phyloP scores from a whole-genome alignment of 805 yeast genomes.

The Lipomyces sp. region DNA sequence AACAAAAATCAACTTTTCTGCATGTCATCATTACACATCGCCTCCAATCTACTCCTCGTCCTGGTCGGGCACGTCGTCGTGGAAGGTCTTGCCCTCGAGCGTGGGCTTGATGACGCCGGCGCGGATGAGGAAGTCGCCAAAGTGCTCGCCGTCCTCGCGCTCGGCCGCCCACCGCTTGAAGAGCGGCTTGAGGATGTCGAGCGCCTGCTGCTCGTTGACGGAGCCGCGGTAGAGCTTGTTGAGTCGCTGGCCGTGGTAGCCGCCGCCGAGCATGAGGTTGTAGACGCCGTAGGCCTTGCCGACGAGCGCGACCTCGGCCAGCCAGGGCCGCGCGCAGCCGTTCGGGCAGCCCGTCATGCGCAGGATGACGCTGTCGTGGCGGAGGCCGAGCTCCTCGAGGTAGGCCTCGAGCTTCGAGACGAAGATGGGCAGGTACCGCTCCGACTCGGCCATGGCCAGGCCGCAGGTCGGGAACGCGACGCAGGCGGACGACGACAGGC shows the following conservation, averaged over 20 bases:
- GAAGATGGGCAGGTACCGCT: slow-evolving; percentile 81
- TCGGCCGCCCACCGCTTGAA: slow-evolving; percentile 94
- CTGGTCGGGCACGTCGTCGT: slow-evolving; percentile 86
- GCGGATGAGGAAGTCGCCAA: slow-evolving; percentile 90
- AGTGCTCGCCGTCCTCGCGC: slow-evolving; percentile 86
- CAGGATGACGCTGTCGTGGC: slow-evolving; percentile 93
- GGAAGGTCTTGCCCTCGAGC: slow-evolving; percentile 86
- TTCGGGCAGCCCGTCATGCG: slow-evolving; percentile 99
- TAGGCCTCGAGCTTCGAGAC: slow-evolving; percentile 79
- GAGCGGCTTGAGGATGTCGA: slow-evolving; percentile 72
- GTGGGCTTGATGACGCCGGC: slow-evolving; percentile 86
- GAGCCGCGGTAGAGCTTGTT: slow-evolving; percentile 87
- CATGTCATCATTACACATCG: too few relatives aligned
- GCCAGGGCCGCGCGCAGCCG: slow-evolving; percentile 98
- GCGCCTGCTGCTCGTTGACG: slow-evolving; percentile 83
- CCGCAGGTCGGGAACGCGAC: slow-evolving; percentile 99
- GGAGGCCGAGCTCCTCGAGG: slow-evolving; percentile 85
- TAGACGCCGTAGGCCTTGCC: slow-evolving; percentile 94
- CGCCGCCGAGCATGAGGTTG: slow-evolving; percentile 93
- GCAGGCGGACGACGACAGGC: slow-evolving; percentile 92
- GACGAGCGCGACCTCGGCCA: slow-evolving; percentile 91
- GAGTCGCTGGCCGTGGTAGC: slow-evolving; percentile 86
- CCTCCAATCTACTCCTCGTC: slow-evolving; percentile 16
- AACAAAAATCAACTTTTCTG: too few relatives aligned
- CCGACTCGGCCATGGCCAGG: slow-evolving; percentile 97